A percentile compares a stretch with the other conserved stretches of the same genome.
Conservation (phyloP, 2,329 filamentous ascomycete genomes). For the Pseudogymnoascus sp. region DNA sequence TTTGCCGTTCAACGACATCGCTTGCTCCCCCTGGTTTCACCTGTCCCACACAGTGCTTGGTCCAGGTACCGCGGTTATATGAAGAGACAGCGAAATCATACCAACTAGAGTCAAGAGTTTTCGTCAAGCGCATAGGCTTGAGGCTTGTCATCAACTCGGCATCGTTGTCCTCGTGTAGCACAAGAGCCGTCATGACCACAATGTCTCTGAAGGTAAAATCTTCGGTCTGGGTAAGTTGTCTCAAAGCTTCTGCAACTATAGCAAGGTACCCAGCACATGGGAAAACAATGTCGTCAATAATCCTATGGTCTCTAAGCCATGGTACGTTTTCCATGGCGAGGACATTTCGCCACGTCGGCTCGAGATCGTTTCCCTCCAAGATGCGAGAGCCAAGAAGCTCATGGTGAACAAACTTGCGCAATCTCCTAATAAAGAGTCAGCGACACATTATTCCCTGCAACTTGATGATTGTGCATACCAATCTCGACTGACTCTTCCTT, state of each 20-base stretch:
- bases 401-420: conserved; percentile 37
- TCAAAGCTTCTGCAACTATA: conserved; percentile 14
- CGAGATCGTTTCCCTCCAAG: conserved; percentile 10
- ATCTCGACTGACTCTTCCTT: conserved; percentile 41
- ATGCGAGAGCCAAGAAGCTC: conserved; percentile 38
- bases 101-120: conserved; percentile 18
- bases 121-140: conserved; percentile 19
- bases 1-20: not conserved
- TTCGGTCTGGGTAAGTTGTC: conserved; percentile 11
- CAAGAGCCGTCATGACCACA: conserved; percentile 20
- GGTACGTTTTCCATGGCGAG: conserved; percentile 33
- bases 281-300: conserved; percentile 41
- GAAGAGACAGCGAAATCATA: conserved; percentile 27
- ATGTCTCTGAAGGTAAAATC: not conserved
- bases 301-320: conserved; percentile 43
- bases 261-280: conserved; percentile 34
- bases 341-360: conserved; percentile 33
- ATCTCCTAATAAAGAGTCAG: conserved; percentile 28
- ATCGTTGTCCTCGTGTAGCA: conserved; percentile 17
- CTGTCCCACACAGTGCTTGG: conserved; percentile 25
- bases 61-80: conserved; percentile 23
- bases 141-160: conserved; percentile 25
- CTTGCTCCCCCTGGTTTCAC: conserved; percentile 13
- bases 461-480: conserved; percentile 20
- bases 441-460: conserved; percentile 2